Percentiles rank a stretch among this genome's conserved stretches.
Evolutionary conservation across 2,329 filamentous ascomycete species (phyloP).

Genomic region (Xylariaceae sp.): DNA sequence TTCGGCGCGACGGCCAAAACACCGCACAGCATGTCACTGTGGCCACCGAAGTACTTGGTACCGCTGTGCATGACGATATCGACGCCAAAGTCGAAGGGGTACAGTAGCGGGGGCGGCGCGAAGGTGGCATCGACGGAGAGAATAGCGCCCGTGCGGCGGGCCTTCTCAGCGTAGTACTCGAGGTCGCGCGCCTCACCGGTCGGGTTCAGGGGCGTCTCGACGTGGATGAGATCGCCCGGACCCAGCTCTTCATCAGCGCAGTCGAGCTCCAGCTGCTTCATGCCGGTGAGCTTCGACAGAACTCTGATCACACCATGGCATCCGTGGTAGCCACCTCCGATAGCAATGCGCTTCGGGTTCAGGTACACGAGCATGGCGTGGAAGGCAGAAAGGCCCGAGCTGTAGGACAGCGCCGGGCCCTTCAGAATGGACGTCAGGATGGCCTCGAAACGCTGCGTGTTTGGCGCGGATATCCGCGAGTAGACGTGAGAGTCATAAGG

Average conservation of each 20-base stretch:
- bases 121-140: constrained; percentile 89
- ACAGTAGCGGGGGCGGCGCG: constrained; percentile 80
- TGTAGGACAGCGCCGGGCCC: constrained; percentile 68
- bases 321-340: constrained; percentile 85
- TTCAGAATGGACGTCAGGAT: constrained; percentile 69
- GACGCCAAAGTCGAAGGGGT: constrained; percentile 75
- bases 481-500: constrained; percentile 68
- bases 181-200: constrained; percentile 76
- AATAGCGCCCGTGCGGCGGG: constrained; percentile 65
- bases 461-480: constrained; percentile 74
- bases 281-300: constrained; percentile 67
- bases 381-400: constrained; percentile 80
- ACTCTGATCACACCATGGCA: constrained; percentile 80
- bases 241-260: constrained; percentile 61
- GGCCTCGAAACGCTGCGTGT: constrained; percentile 77
- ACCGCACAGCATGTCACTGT: constrained; percentile 89
- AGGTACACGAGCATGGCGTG: constrained; percentile 80
- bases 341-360: constrained; percentile 76
- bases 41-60: constrained; percentile 94
- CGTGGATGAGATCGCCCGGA: constrained; percentile 76
- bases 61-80: constrained; percentile 89
- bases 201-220: constrained; percentile 93
- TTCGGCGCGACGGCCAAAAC: constrained; percentile 62
- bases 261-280: constrained; percentile 66
- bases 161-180: constrained; percentile 62